Base-by-base conservation (phyloP, 306 rosid species). In the Gastrolobium bilobum region DNA sequence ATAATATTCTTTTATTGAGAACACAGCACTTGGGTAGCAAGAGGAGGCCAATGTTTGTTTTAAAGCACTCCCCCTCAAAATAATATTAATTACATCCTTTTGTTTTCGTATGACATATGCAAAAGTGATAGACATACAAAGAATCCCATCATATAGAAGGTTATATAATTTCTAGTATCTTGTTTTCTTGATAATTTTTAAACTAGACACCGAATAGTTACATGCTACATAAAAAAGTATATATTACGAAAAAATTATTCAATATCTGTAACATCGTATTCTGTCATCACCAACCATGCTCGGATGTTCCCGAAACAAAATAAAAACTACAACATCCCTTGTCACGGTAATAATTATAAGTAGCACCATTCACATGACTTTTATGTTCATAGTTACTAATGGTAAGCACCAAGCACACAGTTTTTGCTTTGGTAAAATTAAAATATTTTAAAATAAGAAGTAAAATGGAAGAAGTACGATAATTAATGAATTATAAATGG, bases 301-400 rank as follows among this genome's bases (percentile, higher is more conserved):
- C 50, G 63, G 52, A 73, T 38, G 68, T 57, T 73, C 54, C 57
- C 30, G 4, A 52, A 6, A 56, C 65, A 43, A 42, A 57, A 56
- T 42, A 73, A 71, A 71, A 20, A 71, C 50, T 15, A 50, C 47
- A 52, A 60, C 63, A 10, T 71, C 20, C 39, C 11, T 40, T 15
- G 48, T 38, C 38, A 39, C 26, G 2, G 26, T 52, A 52, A 54
- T 20, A 15, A 52, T 35, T 3, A 50, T 56, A 56, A 71, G 37
- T 15, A 37, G 4, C 10, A 33, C 61, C 31, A 11, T 10, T 50
- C 43, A 14, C 15, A 20, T n/a, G 5, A 30, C 48, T 70, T 33
- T 2, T 50, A 8, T 51, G 4, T 52, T 50, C 35, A 35, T 10
- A 69, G 5, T 46, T 10, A 20, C 26, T 20, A 20, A 20, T 20